Evolutionary conservation across 306 rosid genomes (phyloP).

Genomic region (Heteromeles arbutifolia): DNA sequence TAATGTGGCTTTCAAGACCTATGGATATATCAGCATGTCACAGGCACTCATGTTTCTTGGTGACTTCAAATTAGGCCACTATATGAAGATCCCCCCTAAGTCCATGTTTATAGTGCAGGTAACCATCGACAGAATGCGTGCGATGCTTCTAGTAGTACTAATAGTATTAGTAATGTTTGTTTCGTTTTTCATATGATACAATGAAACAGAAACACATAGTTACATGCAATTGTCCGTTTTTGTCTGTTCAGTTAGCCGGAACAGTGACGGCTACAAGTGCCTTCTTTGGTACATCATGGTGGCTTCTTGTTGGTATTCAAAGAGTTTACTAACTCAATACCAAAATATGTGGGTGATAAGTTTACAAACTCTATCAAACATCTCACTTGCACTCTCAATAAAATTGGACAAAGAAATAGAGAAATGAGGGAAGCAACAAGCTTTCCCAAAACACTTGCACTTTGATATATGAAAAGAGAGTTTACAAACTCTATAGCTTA

Average conservation of each 20-base stretch:
- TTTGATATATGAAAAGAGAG: too few relatives aligned
- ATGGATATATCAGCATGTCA: slow-evolving; percentile 78
- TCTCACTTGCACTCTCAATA: too few relatives aligned
- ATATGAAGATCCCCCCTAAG: slow-evolving; percentile 83
- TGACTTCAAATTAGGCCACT: slow-evolving; percentile 83
- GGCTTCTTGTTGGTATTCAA: too few relatives aligned
- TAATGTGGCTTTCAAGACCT: slow-evolving; percentile 81
- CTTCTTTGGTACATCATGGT: slow-evolving; percentile 42
- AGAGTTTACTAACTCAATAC: too few relatives aligned
- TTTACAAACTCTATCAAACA: too few relatives aligned
- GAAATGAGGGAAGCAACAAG: too few relatives aligned
- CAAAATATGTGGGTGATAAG: too few relatives aligned
- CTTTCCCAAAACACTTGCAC: too few relatives aligned
- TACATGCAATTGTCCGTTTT: neutral
- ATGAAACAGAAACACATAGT: neutral
- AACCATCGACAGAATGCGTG: neutral
- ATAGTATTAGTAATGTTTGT: neutral
- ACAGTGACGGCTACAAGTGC: slow-evolving; percentile 31
- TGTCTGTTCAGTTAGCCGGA: slow-evolving; percentile 26
- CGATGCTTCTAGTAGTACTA: too few relatives aligned
- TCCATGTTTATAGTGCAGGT: slow-evolving; percentile 74
- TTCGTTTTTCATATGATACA: neutral
- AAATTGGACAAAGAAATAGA: too few relatives aligned
- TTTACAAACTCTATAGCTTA: too few relatives aligned
- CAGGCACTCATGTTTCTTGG: slow-evolving; percentile 59